A percentile compares a stretch with the other conserved stretches of the same genome.
These are phyloP conservation scores for Botrytis fabae DNA, from an alignment of 2,329 filamentous ascomycete genomes.

Conservation along the genomic window DNA sequence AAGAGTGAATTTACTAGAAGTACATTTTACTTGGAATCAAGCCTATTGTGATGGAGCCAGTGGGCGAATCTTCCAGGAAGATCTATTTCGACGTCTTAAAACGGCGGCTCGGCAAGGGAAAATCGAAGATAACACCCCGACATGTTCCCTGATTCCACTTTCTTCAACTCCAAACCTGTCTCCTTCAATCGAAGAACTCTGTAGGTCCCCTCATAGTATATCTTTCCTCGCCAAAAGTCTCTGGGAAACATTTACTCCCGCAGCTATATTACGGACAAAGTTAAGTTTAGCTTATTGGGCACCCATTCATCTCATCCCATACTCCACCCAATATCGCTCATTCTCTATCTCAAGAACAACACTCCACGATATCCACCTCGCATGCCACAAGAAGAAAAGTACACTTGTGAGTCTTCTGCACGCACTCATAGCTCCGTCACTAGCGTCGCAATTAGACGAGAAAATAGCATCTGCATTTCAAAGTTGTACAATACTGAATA, in stretches of 20 bases:
- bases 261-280: neutral
- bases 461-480: neutral
- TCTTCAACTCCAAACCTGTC: neutral
- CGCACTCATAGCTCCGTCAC: neutral
- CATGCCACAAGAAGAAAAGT: neutral
- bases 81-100: neutral
- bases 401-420: neutral
- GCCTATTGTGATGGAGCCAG: neutral
- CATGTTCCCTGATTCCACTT: neutral
- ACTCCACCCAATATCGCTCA: neutral
- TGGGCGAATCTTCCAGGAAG: neutral
- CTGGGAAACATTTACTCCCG: neutral
- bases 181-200: neutral
- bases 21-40: neutral
- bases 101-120: rapidly evolving
- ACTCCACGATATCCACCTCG: neutral
- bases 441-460: neutral
- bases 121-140: neutral
- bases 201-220: neutral
- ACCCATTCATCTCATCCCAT: neutral
- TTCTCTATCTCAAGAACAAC: neutral
- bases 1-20: neutral
- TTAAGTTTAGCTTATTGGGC: neutral
- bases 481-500: neutral
- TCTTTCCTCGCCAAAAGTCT: neutral